These are phyloP conservation scores for Carex parvula DNA, from an alignment of 176 grass and related monocot genomes.

Conservation along the genomic window DNA sequence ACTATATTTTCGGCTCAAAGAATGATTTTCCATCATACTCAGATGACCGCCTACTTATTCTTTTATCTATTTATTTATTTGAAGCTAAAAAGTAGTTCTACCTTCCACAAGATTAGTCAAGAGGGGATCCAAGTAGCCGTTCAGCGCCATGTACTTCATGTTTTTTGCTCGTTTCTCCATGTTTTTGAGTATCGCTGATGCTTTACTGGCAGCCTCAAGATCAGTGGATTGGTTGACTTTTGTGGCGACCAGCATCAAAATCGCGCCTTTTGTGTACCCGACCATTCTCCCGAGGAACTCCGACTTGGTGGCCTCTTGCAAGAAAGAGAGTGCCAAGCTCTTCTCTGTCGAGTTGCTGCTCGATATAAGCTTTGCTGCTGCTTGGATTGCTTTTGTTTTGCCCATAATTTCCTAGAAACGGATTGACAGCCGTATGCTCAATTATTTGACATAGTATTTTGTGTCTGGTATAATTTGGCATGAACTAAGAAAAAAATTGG, in stretches of 20 bases:
- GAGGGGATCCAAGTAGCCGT: slow-evolving; percentile 85
- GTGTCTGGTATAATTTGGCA: neutral
- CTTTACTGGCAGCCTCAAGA: slow-evolving; percentile 46
- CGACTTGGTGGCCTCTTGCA: slow-evolving; percentile 70
- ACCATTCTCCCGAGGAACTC: slow-evolving; percentile 51
- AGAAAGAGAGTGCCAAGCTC: slow-evolving; percentile 56
- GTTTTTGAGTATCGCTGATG: slow-evolving; percentile 56
- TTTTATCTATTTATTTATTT: neutral
- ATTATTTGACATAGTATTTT: neutral
- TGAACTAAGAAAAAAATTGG: neutral
- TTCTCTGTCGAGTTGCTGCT: slow-evolving; percentile 49
- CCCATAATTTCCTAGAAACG: slow-evolving; percentile 67
- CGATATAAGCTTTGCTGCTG: slow-evolving; percentile 51
- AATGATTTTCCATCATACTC: neutral
- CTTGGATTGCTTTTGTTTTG: slow-evolving; percentile 62
- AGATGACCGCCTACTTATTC: neutral
- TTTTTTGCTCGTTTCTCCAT: slow-evolving; percentile 75
- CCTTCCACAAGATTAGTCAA: slow-evolving; percentile 68
- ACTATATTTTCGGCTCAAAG: neutral
- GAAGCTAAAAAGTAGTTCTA: slow-evolving; percentile 27
- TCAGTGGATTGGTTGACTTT: slow-evolving; percentile 65
- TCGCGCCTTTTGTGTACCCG: slow-evolving; percentile 48
- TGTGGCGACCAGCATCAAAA: slow-evolving; percentile 72
- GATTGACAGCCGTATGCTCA: slow-evolving; percentile 12
- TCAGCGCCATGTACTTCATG: slow-evolving; percentile 86